Percentiles rank a stretch among this genome's conserved stretches.
phyloP scores from a whole-genome alignment of 2,329 filamentous ascomycete genomes.

The Rhynchosporium secalis region DNA sequence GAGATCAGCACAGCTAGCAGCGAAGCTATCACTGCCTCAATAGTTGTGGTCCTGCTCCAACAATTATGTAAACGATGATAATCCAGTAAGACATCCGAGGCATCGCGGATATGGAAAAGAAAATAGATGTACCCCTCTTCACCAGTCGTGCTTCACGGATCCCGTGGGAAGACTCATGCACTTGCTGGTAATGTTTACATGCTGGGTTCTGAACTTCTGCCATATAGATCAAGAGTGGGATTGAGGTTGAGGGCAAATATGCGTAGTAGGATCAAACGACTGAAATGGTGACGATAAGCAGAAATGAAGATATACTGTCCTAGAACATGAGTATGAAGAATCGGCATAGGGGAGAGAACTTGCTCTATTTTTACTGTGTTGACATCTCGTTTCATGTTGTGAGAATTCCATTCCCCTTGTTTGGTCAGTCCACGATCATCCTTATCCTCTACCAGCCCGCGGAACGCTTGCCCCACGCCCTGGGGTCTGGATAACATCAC shows the following conservation, averaged over 20 bases:
- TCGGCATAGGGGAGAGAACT: background rate
- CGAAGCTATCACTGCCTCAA: background rate
- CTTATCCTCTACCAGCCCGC: background rate
- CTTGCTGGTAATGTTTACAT: conserved; percentile 46
- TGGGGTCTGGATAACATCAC: background rate
- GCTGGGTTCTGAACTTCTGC: background rate
- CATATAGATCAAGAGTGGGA: background rate
- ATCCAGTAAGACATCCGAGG: conserved; percentile 6
- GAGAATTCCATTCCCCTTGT: background rate
- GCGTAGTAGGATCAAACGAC: too few relatives aligned
- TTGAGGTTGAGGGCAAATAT: too few relatives aligned
- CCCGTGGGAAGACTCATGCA: conserved; percentile 46
- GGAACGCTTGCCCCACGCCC: background rate
- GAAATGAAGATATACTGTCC: conserved; percentile 11
- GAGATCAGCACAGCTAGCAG: conserved; percentile 8
- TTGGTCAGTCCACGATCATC: background rate
- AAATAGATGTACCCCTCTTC: conserved; percentile 37
- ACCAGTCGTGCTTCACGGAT: conserved; percentile 47
- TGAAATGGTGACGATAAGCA: background rate
- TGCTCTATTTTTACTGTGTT: background rate
- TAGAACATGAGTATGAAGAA: too few relatives aligned
- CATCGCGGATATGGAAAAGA: background rate
- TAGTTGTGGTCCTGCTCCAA: too few relatives aligned
- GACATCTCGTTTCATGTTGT: background rate
- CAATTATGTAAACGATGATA: background rate